phyloP scores from a whole-genome alignment of 2,329 filamentous ascomycete genomes.

The Fonsecaea nubica region DNA sequence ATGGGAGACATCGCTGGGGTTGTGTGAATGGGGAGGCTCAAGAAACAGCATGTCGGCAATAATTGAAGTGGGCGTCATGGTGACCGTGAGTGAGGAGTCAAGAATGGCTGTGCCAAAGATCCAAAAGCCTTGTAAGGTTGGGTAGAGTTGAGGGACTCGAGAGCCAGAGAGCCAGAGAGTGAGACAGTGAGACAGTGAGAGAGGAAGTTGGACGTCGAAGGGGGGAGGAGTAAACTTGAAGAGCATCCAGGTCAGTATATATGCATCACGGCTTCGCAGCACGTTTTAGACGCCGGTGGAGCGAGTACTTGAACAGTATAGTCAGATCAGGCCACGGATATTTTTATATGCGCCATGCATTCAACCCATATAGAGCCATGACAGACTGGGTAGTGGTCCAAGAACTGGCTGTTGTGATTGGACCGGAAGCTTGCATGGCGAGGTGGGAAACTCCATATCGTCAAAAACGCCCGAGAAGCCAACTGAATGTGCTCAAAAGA shows the following conservation, averaged over 20 bases:
- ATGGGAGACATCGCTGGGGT: conserved; percentile 34
- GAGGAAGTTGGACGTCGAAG: not conserved
- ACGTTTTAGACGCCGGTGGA: not conserved
- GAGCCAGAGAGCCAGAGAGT: not conserved
- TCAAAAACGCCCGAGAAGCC: conserved; percentile 1
- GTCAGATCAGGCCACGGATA: conserved; percentile 23
- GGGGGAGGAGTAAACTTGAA: not conserved
- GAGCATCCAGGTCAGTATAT: conserved; percentile 8
- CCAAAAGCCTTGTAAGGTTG: not conserved
- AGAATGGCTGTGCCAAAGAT: not conserved
- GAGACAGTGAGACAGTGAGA: too few species aligned
- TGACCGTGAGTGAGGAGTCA: not conserved
- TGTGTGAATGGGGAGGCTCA: conserved; percentile 34
- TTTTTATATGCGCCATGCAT: conserved; percentile 13
- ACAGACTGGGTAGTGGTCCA: conserved; percentile 5
- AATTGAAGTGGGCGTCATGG: conserved; percentile 21
- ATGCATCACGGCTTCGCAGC: conserved; percentile 1
- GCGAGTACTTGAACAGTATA: conserved; percentile 7
- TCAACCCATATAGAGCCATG: conserved; percentile 7
- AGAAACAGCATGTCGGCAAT: conserved; percentile 33
- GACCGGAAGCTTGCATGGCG: conserved; percentile 10
- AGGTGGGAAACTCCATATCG: conserved; percentile 6
- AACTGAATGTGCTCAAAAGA: conserved; percentile 1
- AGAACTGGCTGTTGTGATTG: conserved; percentile 19
- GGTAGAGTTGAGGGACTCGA: not conserved